Evolutionary conservation across 2,329 filamentous ascomycete genomes (phyloP), one percentile per base, ranked within the genome.

Genomic region (Lachnellula cervina): DNA sequence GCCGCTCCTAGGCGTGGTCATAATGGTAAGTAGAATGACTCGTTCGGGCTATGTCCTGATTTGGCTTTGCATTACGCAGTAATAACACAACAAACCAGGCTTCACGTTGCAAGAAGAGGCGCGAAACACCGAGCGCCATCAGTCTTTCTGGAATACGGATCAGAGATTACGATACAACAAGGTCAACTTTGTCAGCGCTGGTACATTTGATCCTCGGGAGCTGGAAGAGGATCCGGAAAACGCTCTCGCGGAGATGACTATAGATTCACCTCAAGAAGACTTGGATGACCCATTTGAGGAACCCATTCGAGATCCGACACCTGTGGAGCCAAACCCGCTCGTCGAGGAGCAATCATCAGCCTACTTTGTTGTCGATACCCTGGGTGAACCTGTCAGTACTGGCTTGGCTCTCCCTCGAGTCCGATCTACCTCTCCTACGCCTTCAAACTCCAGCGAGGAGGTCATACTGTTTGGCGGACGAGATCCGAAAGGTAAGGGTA

Each of bases 381-480:
- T 60, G 17, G 72, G 70, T 44, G 52, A 56, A 19, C 59, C 56
- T 21, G 49, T 65, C 8, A 44, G 68, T 4, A 72, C 71, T 7
- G 68, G 68, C 5, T 55, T 72, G 17, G 58, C 68, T 8, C 60
- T 69, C 48, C 69, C 70, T 5, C 54, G 56, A 25, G 52, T 69
- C 37, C 65, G 66, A 14, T 62, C 66, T 16, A 47, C 56, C 9
- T 71, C 70, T 19, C 73, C 73, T 16, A 72, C 72, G 2, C 65
- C 67, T 6, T 79, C 78, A 0, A 77, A 83, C 60, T 89, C 87
- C 0, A 88, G 86, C 64, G 88, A 89, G 48, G 89, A 96, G 61
- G 75, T 90, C 5, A 83, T 91, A 47, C 65, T 89, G 0, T 90
- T 89, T 67, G 79, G 76, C 56, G 84, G 84, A 40, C 77, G 84